Evolutionary conservation across 1,139 yeast genomes (phyloP).

Genomic region (Zygoascus sp.): DNA sequence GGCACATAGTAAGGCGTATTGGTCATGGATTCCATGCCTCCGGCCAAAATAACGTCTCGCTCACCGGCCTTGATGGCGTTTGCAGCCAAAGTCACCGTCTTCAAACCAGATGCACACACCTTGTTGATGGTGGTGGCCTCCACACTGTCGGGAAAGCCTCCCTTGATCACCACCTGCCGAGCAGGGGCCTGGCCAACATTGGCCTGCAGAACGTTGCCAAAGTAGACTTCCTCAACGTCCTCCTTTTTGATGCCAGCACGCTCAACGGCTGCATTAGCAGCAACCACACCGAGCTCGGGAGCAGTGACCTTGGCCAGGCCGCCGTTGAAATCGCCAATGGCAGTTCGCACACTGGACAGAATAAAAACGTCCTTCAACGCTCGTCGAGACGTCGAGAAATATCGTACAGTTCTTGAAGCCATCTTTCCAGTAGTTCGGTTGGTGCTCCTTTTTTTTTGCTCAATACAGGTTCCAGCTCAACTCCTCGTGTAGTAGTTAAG

Average conservation of each 20-base stretch:
- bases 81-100: constrained; percentile 52
- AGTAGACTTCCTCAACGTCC: constrained; percentile 50
- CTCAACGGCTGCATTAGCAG: constrained; percentile 52
- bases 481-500: no score
- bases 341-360: constrained; percentile 54
- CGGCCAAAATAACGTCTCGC: constrained; percentile 53
- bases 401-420: constrained; percentile 3
- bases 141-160: constrained; percentile 50
- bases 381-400: constrained; percentile 12
- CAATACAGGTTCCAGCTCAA: no score
- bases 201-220: constrained; percentile 59
- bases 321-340: constrained; percentile 58
- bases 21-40: constrained; percentile 64
- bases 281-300: constrained; percentile 52
- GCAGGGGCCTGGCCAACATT: constrained; percentile 62
- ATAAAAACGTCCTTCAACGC: constrained; percentile 42
- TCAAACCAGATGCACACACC: constrained; percentile 61
- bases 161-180: constrained; percentile 56
- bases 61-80: constrained; percentile 52
- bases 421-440: neutral
- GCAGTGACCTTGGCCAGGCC: constrained; percentile 47
- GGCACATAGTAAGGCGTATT: constrained; percentile 47
- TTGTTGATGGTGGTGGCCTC: constrained; percentile 58
- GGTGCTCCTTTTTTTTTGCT: no score
- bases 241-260: constrained; percentile 49